Evolutionary conservation across 768 basidiomycete species (phyloP).

Genomic region (Termitomyces sp.): DNA sequence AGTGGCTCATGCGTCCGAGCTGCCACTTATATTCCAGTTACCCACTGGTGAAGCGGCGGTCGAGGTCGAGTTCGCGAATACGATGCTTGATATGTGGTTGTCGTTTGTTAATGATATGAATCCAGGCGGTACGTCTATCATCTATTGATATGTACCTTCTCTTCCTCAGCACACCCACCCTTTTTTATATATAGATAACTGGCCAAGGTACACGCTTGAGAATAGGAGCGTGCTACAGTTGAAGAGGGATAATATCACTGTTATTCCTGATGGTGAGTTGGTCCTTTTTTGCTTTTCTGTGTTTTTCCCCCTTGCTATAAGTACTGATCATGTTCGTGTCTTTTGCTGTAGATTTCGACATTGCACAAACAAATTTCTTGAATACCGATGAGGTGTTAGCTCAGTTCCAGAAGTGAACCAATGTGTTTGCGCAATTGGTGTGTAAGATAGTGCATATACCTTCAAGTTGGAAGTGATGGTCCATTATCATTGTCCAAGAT

Average conservation of each 20-base stretch:
- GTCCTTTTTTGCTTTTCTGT: conserved; percentile 17
- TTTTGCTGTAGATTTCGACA: background rate
- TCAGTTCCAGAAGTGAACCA: conserved; percentile 43
- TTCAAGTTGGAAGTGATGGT: too few species aligned
- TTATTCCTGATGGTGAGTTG: conserved; percentile 42
- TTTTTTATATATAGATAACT: conserved; percentile 29
- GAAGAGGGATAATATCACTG: conserved; percentile 48
- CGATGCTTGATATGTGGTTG: conserved; percentile 51
- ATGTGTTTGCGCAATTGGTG: too few species aligned
- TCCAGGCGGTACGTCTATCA: conserved; percentile 48
- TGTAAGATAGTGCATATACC: too few species aligned
- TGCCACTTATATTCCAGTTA: conserved; percentile 47
- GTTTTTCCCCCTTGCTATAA: background rate
- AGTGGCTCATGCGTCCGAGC: conserved; percentile 52
- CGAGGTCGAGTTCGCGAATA: conserved; percentile 44
- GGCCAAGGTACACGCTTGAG: conserved; percentile 40
- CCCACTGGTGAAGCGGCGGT: conserved; percentile 31
- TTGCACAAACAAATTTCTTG: conserved; percentile 41
- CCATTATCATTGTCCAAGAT: too few species aligned
- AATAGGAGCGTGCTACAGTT: conserved; percentile 45
- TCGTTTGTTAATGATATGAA: conserved; percentile 54
- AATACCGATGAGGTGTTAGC: conserved; percentile 36
- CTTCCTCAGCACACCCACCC: too few species aligned
- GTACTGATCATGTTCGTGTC: too few species aligned
- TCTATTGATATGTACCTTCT: background rate